Base-by-base conservation (phyloP, 148 eudicot genomes). In the Heliosperma pusillum region DNA sequence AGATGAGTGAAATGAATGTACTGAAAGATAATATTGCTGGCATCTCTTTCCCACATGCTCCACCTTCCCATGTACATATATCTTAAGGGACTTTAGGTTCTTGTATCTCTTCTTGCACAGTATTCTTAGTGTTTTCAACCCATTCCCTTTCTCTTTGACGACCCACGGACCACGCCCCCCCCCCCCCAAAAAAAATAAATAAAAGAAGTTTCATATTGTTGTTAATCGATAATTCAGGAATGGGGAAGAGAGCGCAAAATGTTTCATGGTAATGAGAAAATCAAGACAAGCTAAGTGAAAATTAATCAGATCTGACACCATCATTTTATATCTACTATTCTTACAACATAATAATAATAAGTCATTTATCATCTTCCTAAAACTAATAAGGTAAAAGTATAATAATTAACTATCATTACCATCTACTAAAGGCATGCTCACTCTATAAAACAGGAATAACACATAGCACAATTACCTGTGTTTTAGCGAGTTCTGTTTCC, bases 401-500 rank as follows among this genome's bases (percentile, higher is more conserved):
- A 19, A 56, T 65, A 9, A 55, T 27, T 29, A 36, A 0, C 9
- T 36, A 36, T 36, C 42, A 36, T 36, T 10, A 6, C 13, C 55
- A 50, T 52, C 50, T 47, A 12, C 9, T 47, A 47, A 33, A 50
- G 25, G 78, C 69, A 50, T 63, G 60, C 74, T 36, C 25, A 30
- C n/a, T 65, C 30, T 26, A 15, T 22, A 26, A 29, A 25, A 66
- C 26, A 19, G 36, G 72, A 19, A 26, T 8, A 44, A 29, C 13
- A 17, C 19, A 58, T 30, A 19, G n/a, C 36, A 64, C 6, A 22
- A 73, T 72, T 84, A 92, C 99, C 93, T 95, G 99, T 45, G 99
- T 95, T 80, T 89, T 95, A 70, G 85, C 97, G 71, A 52, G 36
- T 70, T 92, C 99, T 79, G 89, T 95, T 78, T 89, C 98, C 71